phyloP scores from a whole-genome alignment of 2,329 filamentous ascomycete genomes.

The Penicillium sp. region DNA sequence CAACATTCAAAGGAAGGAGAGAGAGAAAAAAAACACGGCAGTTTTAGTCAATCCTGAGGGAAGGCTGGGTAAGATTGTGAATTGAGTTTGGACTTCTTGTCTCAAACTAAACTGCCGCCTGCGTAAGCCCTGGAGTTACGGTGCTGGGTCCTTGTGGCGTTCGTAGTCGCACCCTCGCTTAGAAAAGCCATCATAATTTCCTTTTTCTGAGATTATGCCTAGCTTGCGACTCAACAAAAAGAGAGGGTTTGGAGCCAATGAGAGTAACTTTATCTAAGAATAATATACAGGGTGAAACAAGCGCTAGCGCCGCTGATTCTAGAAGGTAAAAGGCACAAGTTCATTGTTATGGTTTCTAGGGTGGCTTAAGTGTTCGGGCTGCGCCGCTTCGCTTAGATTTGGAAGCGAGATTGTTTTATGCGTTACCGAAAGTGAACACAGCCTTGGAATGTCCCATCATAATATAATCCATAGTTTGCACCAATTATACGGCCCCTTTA shows the following conservation, averaged over 20 bases:
- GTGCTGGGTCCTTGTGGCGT: not conserved
- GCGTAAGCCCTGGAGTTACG: not conserved
- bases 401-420: not conserved
- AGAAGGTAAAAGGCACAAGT: not conserved
- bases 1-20: no score
- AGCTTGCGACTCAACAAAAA: not conserved
- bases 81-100: not conserved
- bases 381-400: conserved; percentile 8
- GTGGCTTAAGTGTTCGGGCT: not conserved
- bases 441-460: not conserved
- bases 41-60: not conserved
- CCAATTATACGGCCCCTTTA: not conserved
- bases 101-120: not conserved
- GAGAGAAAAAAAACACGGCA: no score
- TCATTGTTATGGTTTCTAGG: not conserved
- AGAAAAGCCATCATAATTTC: not conserved
- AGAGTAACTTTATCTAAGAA: not conserved
- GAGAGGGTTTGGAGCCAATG: not conserved
- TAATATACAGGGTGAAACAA: not conserved
- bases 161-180: not conserved
- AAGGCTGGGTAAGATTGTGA: not conserved
- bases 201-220: not conserved
- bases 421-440: not conserved
- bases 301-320: not conserved
- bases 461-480: not conserved